These are phyloP conservation scores for Laguncularia racemosa DNA, from an alignment of 345 rosid genomes.

Conservation along the genomic window DNA sequence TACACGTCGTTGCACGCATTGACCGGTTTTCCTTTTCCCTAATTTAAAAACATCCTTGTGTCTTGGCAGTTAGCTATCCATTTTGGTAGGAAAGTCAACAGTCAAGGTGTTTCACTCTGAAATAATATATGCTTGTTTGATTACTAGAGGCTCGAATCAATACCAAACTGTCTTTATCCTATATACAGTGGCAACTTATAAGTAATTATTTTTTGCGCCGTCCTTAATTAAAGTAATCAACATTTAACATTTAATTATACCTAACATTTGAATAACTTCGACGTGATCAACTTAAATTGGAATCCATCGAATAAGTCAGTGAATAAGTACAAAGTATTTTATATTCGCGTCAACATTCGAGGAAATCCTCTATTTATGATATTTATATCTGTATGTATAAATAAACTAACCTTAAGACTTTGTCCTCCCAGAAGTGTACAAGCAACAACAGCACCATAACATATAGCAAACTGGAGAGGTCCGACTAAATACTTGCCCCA, in stretches of 20 bases:
- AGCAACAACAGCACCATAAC: slow-evolving; percentile 44
- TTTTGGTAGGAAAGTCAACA: too few relatives aligned
- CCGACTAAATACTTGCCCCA: slow-evolving; percentile 52
- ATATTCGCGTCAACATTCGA: too few relatives aligned
- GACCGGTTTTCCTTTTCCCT: too few relatives aligned
- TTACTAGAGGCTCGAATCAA: too few relatives aligned
- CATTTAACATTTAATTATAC: neutral
- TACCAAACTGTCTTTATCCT: neutral
- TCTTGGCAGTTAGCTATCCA: too few relatives aligned
- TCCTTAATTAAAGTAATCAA: neutral
- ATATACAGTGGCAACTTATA: neutral
- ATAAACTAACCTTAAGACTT: slow-evolving; percentile 35
- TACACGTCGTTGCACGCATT: too few relatives aligned
- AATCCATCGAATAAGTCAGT: neutral
- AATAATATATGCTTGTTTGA: too few relatives aligned
- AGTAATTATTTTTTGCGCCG: neutral
- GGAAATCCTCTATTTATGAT: too few relatives aligned
- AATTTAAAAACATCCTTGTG: too few relatives aligned
- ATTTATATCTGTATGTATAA: neutral
- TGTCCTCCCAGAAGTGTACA: slow-evolving; percentile 45
- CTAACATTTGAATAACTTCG: neutral
- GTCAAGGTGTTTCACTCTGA: too few relatives aligned
- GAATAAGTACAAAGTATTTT: neutral
- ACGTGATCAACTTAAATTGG: neutral
- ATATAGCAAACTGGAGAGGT: slow-evolving; percentile 42